Evolutionary conservation across 768 basidiomycete species (phyloP).

Genomic region (Suillus spraguei): DNA sequence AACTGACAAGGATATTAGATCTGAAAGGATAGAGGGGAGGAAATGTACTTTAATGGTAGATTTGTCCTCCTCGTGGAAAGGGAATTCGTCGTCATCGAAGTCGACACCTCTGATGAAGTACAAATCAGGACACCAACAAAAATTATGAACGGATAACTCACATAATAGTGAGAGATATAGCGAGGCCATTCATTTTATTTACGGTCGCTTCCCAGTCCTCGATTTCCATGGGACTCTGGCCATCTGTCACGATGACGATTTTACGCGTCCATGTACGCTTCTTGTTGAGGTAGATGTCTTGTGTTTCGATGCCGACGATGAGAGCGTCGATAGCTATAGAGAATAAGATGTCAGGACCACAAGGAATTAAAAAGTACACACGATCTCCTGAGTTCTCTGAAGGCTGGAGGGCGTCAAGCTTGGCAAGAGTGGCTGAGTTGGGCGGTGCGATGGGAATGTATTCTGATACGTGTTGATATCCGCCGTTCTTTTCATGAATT

Average conservation of each 20-base stretch:
- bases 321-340: slow-evolving; percentile 79
- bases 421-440: slow-evolving; percentile 64
- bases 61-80: slow-evolving; percentile 69
- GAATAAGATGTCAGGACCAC: slow-evolving; percentile 6
- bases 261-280: slow-evolving; percentile 89
- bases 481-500: slow-evolving; percentile 59
- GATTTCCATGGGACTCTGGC: slow-evolving; percentile 69
- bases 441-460: slow-evolving; percentile 72
- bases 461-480: slow-evolving; percentile 74
- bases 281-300: slow-evolving; percentile 61
- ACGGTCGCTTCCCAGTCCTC: slow-evolving; percentile 77
- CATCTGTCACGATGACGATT: slow-evolving; percentile 85
- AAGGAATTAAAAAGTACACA: slow-evolving; percentile 36
- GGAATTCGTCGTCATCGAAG: slow-evolving; percentile 76
- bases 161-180: slow-evolving; percentile 72
- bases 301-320: slow-evolving; percentile 84
- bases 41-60: slow-evolving; percentile 65
- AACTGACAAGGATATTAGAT: slow-evolving; percentile 42
- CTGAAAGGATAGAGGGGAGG: not conserved
- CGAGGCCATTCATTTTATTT: slow-evolving; percentile 60
- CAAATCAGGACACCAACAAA: not conserved
- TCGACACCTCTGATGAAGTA: slow-evolving; percentile 70
- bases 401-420: slow-evolving; percentile 60
- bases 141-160: slow-evolving; percentile 36
- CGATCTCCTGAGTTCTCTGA: slow-evolving; percentile 66